These are phyloP conservation scores for Glarea lozoyensis DNA, from an alignment of 495 filamentous ascomycete species.

Conservation along the genomic window DNA sequence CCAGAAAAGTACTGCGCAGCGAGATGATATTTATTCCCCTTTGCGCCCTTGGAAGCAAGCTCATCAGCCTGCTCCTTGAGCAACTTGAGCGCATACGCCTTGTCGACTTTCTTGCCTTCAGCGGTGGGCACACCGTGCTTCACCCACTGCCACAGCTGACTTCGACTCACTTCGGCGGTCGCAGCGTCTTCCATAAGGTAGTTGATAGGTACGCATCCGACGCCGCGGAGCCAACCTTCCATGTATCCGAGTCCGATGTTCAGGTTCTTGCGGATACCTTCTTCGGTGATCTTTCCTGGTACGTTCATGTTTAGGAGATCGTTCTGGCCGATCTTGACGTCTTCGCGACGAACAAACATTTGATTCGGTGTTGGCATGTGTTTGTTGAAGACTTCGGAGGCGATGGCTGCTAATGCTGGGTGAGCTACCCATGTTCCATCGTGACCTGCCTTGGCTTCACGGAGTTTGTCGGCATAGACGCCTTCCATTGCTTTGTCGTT, in stretches of 20 bases:
- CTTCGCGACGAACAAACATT: conserved; percentile 82
- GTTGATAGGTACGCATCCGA: conserved; percentile 97
- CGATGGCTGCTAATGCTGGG: conserved; percentile 83
- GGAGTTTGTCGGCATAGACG: conserved; percentile 91
- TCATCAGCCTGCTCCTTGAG: conserved; percentile 78
- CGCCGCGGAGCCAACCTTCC: conserved; percentile 93
- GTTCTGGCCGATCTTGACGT: conserved; percentile 76
- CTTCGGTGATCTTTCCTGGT: conserved; percentile 87
- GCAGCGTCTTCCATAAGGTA: conserved; percentile 99
- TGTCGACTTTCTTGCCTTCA: conserved; percentile 90
- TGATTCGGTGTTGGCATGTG: conserved; percentile 99
- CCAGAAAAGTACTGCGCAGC: conserved; percentile 86
- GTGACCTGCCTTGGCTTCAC: conserved; percentile 90
- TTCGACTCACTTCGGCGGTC: conserved; percentile 88
- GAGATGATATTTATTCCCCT: conserved; percentile 86
- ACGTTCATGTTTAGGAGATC: conserved; percentile 99
- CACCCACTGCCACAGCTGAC: conserved; percentile 94
- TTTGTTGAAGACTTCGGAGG: conserved; percentile 93
- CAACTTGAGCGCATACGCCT: conserved; percentile 77
- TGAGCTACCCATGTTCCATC: conserved; percentile 97
- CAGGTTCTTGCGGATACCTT: conserved; percentile 95
- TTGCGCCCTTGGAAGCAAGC: conserved; percentile 63
- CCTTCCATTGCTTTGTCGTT: conserved; percentile 93
- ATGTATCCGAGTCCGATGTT: conserved; percentile 96
- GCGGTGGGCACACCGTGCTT: conserved; percentile 75